Base-by-base conservation (phyloP, 2,329 filamentous ascomycete species). In the Esteya vermicola region DNA sequence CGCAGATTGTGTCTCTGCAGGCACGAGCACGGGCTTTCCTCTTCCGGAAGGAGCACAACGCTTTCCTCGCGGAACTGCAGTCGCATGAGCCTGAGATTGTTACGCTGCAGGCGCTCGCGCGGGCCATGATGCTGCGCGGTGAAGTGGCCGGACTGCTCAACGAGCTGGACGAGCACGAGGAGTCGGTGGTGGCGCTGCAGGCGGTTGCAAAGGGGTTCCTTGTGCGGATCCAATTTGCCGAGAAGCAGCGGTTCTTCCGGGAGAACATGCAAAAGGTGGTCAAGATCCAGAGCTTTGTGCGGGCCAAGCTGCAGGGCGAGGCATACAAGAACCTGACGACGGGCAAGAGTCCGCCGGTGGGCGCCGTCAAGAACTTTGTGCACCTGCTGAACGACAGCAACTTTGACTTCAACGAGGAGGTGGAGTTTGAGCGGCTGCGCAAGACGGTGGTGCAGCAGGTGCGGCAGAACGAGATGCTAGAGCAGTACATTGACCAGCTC, bases 181-280 rank as follows among this genome's bases (percentile, higher is more conserved):
- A 81, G n/a, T 65, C 68, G 0, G 70, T 95, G 44, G 63, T 75
- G 9, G 81, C 78, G 23, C 60, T 94, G 20, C 88, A 96, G 57
- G 70, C 86, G 6, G 68, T 75, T 6, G 74, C 81, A 8, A 76
- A 80, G 50, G 89, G 77, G 4, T 78, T 75, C 51, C 58, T 93
- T 3, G 73, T 96, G 25, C 75, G 89, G 26, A 69, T 66, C 13
- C 70, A 68, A 16, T 96, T 93, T 51, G 75, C 73, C 39, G 85
- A 93, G 57, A 94, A 94, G 68, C 78, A 81, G 54, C 78, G 77
- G 19, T 89, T 82, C 62, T 98, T 88, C 66, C 80, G 82, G 50
- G 81, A 93, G 60, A 98, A 98, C 54, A 98, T 98, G 91, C 78
- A 94, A 53, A 96, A 93, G 60, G 91, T 98, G 21, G 80, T 98